Conservation (phyloP, 163 green algal genomes). For the Chlamydomonas reinhardtii region DNA sequence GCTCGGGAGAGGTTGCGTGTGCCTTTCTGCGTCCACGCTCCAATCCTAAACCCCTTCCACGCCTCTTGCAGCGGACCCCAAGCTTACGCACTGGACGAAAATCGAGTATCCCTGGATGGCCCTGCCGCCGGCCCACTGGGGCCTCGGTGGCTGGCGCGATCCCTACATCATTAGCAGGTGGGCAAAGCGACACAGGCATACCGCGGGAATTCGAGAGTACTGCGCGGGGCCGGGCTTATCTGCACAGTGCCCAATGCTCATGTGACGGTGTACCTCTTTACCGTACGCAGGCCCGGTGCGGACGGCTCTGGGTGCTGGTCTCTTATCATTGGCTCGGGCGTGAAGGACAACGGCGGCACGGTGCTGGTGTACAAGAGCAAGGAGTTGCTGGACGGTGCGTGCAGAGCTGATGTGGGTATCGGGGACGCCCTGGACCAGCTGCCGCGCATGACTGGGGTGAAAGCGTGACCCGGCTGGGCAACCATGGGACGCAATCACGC, state of each 20-base stretch:
- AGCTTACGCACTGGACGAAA: slow-evolving; percentile 79
- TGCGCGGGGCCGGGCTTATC: too few species aligned
- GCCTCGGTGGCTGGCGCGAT: slow-evolving; percentile 82
- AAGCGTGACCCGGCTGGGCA: too few species aligned
- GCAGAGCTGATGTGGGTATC: too few species aligned
- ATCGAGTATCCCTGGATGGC: slow-evolving; percentile 66
- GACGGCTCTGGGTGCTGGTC: slow-evolving; percentile 57
- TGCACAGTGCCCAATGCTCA: too few species aligned
- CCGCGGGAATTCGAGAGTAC: too few species aligned
- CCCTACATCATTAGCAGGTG: slow-evolving; percentile 71
- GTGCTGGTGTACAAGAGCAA: slow-evolving; percentile 84
- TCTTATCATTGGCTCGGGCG: slow-evolving; percentile 85
- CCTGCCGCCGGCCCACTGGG: slow-evolving; percentile 68
- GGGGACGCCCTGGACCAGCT: too few species aligned
- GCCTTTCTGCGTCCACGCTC: too few species aligned
- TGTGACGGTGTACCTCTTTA: too few species aligned
- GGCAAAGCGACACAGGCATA: too few species aligned
- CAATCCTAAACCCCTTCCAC: too few species aligned
- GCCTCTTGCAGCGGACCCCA: slow-evolving; percentile 56
- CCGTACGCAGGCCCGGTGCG: slow-evolving; percentile 4
- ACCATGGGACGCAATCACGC: too few species aligned
- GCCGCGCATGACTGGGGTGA: too few species aligned
- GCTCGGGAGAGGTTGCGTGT: background rate
- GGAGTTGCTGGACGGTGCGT: slow-evolving; percentile 58
- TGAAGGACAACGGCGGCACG: slow-evolving; percentile 83